These are phyloP conservation scores for Mucor ambiguus DNA, from an alignment of 371 early-diverging fungal genomes.

Conservation along the genomic window DNA sequence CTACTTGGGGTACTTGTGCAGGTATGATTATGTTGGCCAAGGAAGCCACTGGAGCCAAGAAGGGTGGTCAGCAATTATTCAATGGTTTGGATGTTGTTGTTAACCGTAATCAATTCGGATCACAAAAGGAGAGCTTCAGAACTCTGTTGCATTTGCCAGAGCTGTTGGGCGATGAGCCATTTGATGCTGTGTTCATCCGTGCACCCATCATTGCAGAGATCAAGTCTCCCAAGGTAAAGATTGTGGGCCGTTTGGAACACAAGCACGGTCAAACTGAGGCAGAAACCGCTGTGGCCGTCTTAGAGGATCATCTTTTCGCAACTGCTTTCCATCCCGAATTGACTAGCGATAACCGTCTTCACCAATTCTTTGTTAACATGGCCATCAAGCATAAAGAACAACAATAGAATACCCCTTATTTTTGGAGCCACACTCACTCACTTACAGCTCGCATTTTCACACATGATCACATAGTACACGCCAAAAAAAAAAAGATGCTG, in stretches of 20 bases:
- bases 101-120: conserved; percentile 92
- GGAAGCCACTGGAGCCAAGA: conserved; percentile 73
- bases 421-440: background rate
- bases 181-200: conserved; percentile 92
- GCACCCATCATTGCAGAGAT: conserved; percentile 88
- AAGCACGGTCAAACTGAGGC: conserved; percentile 51
- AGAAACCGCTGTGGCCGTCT: conserved; percentile 85
- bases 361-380: conserved; percentile 78
- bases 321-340: conserved; percentile 97
- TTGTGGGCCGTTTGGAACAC: conserved; percentile 61
- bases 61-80: conserved; percentile 84
- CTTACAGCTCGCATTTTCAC: background rate
- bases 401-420: background rate
- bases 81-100: conserved; percentile 85
- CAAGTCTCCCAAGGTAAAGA: conserved; percentile 67
- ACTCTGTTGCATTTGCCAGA: conserved; percentile 68
- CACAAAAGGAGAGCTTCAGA: conserved; percentile 89
- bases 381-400: conserved; percentile 30
- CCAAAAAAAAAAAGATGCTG: background rate
- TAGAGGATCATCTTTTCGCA: conserved; percentile 84
- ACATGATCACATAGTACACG: background rate
- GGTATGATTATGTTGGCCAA: conserved; percentile 92
- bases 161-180: conserved; percentile 51
- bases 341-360: conserved; percentile 83
- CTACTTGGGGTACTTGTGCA: conserved; percentile 97